Conservation (phyloP, 1,284 basidiomycete genomes). For the Ceratobasidium sp. region DNA sequence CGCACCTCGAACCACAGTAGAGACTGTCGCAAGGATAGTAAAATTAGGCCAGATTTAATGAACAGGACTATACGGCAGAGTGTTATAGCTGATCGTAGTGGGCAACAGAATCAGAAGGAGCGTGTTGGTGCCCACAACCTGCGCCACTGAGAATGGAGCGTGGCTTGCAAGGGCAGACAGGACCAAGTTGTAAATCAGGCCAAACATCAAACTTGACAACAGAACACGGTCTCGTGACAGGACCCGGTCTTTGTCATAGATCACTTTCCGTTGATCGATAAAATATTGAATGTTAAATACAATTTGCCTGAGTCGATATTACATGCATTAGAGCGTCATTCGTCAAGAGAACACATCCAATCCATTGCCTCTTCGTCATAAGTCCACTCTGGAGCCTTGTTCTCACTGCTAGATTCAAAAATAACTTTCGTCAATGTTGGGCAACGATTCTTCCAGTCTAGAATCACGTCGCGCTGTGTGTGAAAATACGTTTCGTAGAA, state of each 20-base stretch:
- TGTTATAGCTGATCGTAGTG: not conserved
- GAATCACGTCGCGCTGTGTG: slow-evolving; percentile 18
- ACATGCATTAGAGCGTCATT: not conserved
- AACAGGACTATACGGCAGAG: not conserved
- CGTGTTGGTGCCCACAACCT: not conserved
- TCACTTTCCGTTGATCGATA: not conserved
- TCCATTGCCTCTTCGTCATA: slow-evolving; percentile 39
- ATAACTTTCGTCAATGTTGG: slow-evolving; percentile 4
- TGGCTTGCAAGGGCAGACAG: slow-evolving; percentile 10
- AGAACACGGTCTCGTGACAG: slow-evolving; percentile 36
- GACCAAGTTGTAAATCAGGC: not conserved
- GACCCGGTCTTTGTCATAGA: slow-evolving; percentile 16
- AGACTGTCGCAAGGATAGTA: not conserved
- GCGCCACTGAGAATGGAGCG: slow-evolving; percentile 17
- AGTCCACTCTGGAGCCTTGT: slow-evolving; percentile 27
- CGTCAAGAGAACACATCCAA: slow-evolving; percentile 29
- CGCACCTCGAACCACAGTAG: not conserved
- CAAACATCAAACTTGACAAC: slow-evolving; percentile 34
- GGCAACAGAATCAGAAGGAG: not conserved
- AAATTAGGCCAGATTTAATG: not conserved
- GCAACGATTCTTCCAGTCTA: slow-evolving; percentile 21
- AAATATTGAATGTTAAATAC: not conserved
- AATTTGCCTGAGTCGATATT: not conserved
- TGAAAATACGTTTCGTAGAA: slow-evolving; percentile 13
- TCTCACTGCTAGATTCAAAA: slow-evolving; percentile 31